Conservation (phyloP, 2,329 filamentous ascomycete genomes). For the Claviceps sp. region DNA sequence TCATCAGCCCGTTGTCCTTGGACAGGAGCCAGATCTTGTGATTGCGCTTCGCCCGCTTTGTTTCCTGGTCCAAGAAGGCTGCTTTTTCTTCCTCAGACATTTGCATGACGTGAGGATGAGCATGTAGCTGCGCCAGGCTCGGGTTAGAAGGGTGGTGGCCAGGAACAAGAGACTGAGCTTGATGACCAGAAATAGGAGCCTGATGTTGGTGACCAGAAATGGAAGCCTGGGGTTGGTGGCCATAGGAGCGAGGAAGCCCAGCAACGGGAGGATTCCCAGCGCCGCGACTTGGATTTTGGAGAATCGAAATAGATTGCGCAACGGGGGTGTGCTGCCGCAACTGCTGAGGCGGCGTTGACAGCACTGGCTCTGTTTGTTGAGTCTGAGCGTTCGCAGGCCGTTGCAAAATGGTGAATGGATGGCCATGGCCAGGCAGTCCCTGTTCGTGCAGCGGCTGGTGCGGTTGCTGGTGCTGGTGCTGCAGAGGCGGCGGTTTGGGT, state of each 20-base stretch:
- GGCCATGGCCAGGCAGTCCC: slow-evolving; percentile 25
- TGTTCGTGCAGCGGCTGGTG: slow-evolving; percentile 21
- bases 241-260: slow-evolving; percentile 22
- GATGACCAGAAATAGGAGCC: slow-evolving; percentile 33
- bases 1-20: slow-evolving; percentile 95
- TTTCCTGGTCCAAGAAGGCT: slow-evolving; percentile 77
- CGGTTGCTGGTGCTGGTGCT: slow-evolving; percentile 18
- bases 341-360: slow-evolving; percentile 12
- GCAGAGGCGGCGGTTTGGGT: slow-evolving; percentile 9
- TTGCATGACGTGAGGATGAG: slow-evolving; percentile 41
- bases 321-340: slow-evolving; percentile 24
- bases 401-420: slow-evolving; percentile 42
- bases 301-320: slow-evolving; percentile 55
- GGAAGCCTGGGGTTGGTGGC: slow-evolving; percentile 39
- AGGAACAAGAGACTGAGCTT: slow-evolving; percentile 38
- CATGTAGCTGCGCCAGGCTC: slow-evolving; percentile 18
- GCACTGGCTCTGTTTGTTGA: slow-evolving; percentile 12
- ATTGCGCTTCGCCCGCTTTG: slow-evolving; percentile 89
- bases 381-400: slow-evolving; percentile 32
- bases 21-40: slow-evolving; percentile 94
- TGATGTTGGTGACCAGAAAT: slow-evolving; percentile 29
- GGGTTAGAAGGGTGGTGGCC: slow-evolving; percentile 22
- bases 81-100: slow-evolving; percentile 75
- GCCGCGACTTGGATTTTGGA: slow-evolving; percentile 64
- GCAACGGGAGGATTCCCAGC: slow-evolving; percentile 32